These are phyloP conservation scores for Rhazya stricta DNA, from an alignment of 257 asterid genomes.

Conservation along the genomic window DNA sequence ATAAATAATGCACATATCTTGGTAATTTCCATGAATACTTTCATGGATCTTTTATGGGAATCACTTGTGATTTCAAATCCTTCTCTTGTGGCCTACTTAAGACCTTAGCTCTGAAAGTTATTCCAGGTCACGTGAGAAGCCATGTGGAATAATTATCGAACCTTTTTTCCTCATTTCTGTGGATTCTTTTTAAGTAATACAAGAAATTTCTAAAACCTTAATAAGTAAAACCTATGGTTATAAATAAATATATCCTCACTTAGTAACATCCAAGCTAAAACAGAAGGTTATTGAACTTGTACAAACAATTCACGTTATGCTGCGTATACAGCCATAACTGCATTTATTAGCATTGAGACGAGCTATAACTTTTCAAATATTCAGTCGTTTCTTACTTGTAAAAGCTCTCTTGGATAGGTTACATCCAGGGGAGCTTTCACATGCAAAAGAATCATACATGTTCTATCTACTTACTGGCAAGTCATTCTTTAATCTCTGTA, in stretches of 20 bases:
- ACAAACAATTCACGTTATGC: background rate
- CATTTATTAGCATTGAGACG: background rate
- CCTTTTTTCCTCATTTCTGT: background rate
- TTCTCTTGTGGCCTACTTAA: background rate
- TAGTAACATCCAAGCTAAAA: background rate
- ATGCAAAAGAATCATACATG: too few species aligned
- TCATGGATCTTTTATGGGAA: background rate
- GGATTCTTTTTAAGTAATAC: background rate
- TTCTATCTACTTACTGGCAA: background rate
- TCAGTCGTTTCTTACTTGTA: background rate
- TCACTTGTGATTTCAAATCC: background rate
- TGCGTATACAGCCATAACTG: background rate
- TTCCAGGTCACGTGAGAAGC: background rate
- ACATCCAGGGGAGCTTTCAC: background rate
- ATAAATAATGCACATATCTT: background rate
- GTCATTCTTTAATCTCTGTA: background rate
- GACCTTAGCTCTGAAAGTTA: background rate
- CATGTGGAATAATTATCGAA: background rate
- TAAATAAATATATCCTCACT: background rate
- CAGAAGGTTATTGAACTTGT: background rate
- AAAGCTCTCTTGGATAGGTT: background rate
- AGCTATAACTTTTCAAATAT: background rate
- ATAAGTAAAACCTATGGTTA: background rate
- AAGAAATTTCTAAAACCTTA: too few species aligned
- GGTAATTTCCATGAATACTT: background rate